Conservation (phyloP, 768 basidiomycete genomes). For the Suillus fuscotomentosus region DNA sequence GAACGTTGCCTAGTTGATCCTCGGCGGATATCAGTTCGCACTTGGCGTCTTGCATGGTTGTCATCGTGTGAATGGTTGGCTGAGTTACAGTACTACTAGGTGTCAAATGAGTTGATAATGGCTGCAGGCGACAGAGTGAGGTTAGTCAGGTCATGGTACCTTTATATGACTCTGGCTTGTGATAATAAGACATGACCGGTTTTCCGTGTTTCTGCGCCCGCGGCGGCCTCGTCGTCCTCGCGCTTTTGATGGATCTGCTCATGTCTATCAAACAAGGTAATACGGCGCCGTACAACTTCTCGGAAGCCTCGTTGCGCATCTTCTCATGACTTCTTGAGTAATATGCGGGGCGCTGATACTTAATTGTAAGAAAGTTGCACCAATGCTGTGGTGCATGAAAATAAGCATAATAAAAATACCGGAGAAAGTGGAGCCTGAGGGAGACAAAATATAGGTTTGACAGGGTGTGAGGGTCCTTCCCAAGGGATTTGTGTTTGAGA, state of each 20-base stretch:
- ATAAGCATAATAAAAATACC: background rate
- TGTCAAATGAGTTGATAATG: background rate
- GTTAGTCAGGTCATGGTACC: background rate
- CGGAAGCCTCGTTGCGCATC: background rate
- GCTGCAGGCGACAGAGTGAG: background rate
- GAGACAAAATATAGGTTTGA: background rate
- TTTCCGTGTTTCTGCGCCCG: background rate
- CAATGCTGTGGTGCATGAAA: background rate
- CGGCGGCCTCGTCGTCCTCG: background rate
- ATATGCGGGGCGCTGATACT: too few relatives aligned
- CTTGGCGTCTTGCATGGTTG: background rate
- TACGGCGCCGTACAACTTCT: background rate
- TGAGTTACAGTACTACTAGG: background rate
- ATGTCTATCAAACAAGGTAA: background rate
- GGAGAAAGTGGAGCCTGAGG: too few relatives aligned
- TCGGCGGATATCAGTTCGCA: background rate
- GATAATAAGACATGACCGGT: background rate
- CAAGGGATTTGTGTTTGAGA: background rate
- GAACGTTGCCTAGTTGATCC: background rate
- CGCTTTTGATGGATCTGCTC: background rate
- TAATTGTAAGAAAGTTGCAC: background rate
- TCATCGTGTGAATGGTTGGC: background rate
- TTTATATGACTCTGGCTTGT: background rate
- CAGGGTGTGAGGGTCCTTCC: constrained; percentile 1
- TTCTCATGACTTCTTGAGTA: constrained; percentile 1